phyloP scores from a whole-genome alignment of 208 protist species.

The Leishmania tarentolae region DNA sequence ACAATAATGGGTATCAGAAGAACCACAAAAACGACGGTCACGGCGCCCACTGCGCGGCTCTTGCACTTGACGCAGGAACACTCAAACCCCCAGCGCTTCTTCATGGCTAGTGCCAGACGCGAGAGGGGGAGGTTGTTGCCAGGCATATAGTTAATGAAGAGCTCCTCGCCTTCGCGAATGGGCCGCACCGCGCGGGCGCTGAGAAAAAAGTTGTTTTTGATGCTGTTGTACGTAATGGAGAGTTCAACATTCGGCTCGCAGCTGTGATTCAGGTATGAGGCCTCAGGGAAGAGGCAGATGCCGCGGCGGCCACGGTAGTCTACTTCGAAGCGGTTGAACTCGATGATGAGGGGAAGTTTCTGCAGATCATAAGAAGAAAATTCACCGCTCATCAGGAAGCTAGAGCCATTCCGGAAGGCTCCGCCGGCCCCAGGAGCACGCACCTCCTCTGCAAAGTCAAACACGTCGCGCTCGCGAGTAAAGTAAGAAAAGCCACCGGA shows the following conservation, averaged over 20 bases:
- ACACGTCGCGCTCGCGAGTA: constrained; percentile 83
- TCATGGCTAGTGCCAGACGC: constrained; percentile 75
- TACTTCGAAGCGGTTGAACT: constrained; percentile 88
- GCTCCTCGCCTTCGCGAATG: constrained; percentile 76
- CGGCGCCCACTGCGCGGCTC: constrained; percentile 69
- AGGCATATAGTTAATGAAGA: constrained; percentile 89
- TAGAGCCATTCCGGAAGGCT: constrained; percentile 64
- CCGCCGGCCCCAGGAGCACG: constrained; percentile 57
- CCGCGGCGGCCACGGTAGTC: constrained; percentile 79
- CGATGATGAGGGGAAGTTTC: constrained; percentile 80
- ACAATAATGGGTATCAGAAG: constrained; percentile 62
- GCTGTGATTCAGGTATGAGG: constrained; percentile 85
- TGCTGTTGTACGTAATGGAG: constrained; percentile 69
- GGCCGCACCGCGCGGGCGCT: constrained; percentile 72
- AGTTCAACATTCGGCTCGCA: constrained; percentile 86
- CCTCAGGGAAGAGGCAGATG: constrained; percentile 83
- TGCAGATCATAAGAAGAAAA: constrained; percentile 87
- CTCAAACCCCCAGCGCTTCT: constrained; percentile 86
- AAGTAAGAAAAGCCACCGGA: constrained; percentile 87
- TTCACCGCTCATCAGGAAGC: constrained; percentile 69
- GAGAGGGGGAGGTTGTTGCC: constrained; percentile 80
- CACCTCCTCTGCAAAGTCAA: constrained; percentile 84
- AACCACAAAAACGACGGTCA: constrained; percentile 64
- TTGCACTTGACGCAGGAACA: constrained; percentile 82
- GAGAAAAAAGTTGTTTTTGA: constrained; percentile 77